These are phyloP conservation scores for Phlebiopsis flavidoalba DNA, from an alignment of 768 basidiomycete species.

Conservation along the genomic window DNA sequence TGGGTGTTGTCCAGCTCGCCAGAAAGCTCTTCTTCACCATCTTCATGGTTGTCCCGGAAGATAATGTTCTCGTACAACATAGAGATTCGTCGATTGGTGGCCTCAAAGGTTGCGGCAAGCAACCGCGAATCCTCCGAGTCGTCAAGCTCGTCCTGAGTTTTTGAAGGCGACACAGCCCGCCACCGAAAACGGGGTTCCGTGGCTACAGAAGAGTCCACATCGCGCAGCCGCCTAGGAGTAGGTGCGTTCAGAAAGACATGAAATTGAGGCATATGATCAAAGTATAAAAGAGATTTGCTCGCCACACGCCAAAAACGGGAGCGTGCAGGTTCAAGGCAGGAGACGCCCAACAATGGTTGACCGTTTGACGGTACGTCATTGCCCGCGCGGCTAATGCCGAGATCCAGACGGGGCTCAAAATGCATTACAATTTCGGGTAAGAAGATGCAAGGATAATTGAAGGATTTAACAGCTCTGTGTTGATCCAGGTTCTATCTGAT, in stretches of 20 bases:
- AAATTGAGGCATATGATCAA: neutral
- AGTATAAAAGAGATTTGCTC: neutral
- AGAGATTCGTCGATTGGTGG: constrained; percentile 66
- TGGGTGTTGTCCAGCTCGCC: constrained; percentile 15
- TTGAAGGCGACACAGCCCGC: neutral
- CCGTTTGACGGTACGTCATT: too few species aligned
- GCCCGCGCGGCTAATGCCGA: too few species aligned
- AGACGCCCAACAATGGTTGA: neutral
- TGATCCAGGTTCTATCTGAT: too few species aligned
- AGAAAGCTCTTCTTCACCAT: constrained; percentile 18
- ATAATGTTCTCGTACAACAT: constrained; percentile 66
- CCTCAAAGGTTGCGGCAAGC: constrained; percentile 56
- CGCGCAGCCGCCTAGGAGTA: neutral
- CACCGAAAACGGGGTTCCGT: neutral
- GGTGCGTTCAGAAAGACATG: constrained; percentile 4
- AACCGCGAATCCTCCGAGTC: constrained; percentile 15
- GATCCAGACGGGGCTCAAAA: too few species aligned
- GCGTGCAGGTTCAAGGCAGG: neutral
- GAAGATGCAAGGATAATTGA: too few species aligned
- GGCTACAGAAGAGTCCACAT: neutral
- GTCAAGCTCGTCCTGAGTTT: neutral
- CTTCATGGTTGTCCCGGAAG: constrained; percentile 45
- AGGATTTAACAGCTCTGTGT: too few species aligned
- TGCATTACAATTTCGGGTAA: too few species aligned
- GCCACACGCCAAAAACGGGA: neutral